A percentile compares a stretch with the other conserved stretches of the same genome.
Evolutionary conservation across 306 rosid genomes (phyloP).

Genomic region (Carpinus fangiana): DNA sequence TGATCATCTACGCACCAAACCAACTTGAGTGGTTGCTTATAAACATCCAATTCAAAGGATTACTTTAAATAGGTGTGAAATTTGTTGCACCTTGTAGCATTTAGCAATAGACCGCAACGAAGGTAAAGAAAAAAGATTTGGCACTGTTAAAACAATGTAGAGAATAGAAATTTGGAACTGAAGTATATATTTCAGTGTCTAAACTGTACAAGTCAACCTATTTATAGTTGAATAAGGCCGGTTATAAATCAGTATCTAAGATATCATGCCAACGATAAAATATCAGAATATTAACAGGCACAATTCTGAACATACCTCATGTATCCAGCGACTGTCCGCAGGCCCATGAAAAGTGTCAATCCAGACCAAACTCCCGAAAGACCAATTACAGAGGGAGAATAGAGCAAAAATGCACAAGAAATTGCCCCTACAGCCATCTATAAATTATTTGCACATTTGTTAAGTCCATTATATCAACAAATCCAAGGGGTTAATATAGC

Average conservation of each 20-base stretch:
- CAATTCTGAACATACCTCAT: slow-evolving; percentile 51
- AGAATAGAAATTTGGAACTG: background rate
- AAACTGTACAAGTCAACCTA: too few species aligned
- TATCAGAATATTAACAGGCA: background rate
- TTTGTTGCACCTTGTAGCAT: background rate
- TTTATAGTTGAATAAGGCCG: too few species aligned
- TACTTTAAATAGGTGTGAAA: background rate
- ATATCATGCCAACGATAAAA: too few species aligned
- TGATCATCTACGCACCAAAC: background rate
- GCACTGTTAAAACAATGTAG: background rate
- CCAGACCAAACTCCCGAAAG: slow-evolving; percentile 88
- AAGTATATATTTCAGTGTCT: too few species aligned
- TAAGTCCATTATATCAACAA: slow-evolving; percentile 13
- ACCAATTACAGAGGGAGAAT: slow-evolving; percentile 57
- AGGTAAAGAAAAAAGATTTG: background rate
- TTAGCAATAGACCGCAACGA: background rate
- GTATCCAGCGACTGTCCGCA: slow-evolving; percentile 74
- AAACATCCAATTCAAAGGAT: background rate
- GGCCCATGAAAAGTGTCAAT: slow-evolving; percentile 80
- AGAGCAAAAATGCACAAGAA: slow-evolving; percentile 71
- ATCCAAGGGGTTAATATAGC: background rate
- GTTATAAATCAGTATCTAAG: too few species aligned
- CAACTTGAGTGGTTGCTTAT: background rate
- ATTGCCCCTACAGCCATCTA: slow-evolving; percentile 76
- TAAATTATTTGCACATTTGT: slow-evolving; percentile 13